Conservation (phyloP, 106 monocot genomes). For the Dendrobium nobile region DNA sequence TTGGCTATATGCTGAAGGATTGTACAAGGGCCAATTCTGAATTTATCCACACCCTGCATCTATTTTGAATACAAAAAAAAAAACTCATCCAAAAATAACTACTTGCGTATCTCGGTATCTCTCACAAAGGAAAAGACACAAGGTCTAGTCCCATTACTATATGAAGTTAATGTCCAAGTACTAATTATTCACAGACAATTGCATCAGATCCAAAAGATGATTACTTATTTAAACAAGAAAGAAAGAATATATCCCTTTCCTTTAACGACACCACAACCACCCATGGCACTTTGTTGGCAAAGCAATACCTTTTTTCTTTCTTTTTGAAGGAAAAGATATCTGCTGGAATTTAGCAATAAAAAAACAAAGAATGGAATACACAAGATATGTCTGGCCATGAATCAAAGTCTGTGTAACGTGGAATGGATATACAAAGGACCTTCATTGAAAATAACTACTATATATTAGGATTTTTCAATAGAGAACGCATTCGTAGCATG, state of each 20-base stretch:
- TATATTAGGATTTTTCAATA: no score
- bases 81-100: neutral
- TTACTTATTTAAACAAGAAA: neutral
- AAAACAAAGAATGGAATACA: neutral
- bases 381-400: neutral
- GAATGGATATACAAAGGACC: neutral
- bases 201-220: neutral
- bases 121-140: neutral
- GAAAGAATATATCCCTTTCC: neutral
- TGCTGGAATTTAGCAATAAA: neutral
- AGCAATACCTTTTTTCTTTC: neutral
- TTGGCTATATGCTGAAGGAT: neutral
- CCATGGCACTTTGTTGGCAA: neutral
- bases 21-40: neutral
- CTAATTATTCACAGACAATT: neutral
- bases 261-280: neutral
- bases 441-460: neutral
- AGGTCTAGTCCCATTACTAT: neutral
- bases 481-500: neutral
- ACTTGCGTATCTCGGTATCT: neutral
- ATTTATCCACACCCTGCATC: neutral
- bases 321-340: neutral
- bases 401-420: neutral
- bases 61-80: neutral
- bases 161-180: neutral